A percentile compares a stretch with the other conserved stretches of the same genome.
Conservation (phyloP, 2,329 filamentous ascomycete genomes). For the Stachybotrys chlorohalonatus region DNA sequence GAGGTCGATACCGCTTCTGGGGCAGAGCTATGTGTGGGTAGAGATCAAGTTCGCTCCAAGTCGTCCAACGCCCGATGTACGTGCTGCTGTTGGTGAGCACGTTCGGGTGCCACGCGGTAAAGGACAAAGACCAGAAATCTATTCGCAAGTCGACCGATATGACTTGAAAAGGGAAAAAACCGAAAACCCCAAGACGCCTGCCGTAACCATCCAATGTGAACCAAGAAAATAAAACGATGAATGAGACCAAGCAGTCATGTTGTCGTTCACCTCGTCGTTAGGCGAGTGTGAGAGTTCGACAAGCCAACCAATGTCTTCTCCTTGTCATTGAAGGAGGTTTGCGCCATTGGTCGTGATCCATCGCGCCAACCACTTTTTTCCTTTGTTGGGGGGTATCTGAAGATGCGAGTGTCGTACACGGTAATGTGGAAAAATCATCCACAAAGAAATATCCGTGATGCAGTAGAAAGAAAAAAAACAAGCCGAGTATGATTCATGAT, state of each 20-base stretch:
- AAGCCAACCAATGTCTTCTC: neutral
- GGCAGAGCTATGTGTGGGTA: no score
- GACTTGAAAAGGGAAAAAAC: neutral
- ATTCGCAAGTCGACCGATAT: neutral
- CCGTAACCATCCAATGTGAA: neutral
- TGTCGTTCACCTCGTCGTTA: neutral
- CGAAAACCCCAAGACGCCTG: neutral
- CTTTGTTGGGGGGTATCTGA: constrained; percentile 31
- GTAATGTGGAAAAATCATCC: constrained; percentile 22
- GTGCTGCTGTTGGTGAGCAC: neutral
- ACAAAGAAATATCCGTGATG: constrained; percentile 15
- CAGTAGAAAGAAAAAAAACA: constrained; percentile 1
- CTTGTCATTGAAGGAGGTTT: neutral
- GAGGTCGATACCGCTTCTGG: no score
- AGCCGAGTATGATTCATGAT: constrained; percentile 5
- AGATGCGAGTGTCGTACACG: constrained; percentile 24
- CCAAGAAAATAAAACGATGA: no score
- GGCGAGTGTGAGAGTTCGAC: neutral
- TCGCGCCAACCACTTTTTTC: constrained; percentile 17
- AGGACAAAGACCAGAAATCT: neutral
- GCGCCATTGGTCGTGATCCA: neutral
- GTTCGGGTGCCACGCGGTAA: neutral
- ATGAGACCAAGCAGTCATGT: no score
- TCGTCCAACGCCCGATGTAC: neutral
- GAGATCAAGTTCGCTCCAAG: neutral